Percentiles rank a stretch among this genome's conserved stretches.
Conservation (phyloP, 169 alveolate species). For the Plasmodium coatneyi region DNA sequence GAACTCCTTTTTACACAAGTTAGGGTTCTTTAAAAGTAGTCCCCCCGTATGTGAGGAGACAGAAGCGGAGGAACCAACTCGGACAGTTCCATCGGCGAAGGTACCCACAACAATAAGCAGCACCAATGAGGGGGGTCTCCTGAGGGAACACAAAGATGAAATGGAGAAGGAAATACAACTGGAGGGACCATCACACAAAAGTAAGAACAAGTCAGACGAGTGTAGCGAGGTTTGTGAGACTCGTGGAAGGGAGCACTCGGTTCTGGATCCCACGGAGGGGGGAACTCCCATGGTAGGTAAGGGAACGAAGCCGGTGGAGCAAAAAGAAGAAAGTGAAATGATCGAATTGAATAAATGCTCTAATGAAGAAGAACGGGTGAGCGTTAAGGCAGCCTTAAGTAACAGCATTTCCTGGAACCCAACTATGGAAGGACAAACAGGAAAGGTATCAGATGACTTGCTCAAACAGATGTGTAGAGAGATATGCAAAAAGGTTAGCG, state of each 20-base stretch:
- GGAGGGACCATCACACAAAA: neutral
- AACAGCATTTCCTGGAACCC: neutral
- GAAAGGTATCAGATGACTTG: neutral
- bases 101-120: neutral
- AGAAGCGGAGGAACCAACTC: neutral
- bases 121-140: neutral
- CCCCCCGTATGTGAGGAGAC: neutral
- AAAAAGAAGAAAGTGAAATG: neutral
- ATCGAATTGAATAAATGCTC: neutral
- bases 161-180: neutral
- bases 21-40: slow-evolving; percentile 46
- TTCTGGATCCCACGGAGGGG: neutral
- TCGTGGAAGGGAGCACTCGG: neutral
- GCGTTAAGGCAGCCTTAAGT: neutral
- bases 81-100: neutral
- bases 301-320: neutral
- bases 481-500: slow-evolving; percentile 5
- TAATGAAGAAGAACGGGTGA: neutral
- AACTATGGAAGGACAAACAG: neutral
- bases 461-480: slow-evolving; percentile 7
- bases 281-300: neutral
- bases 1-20: slow-evolving; percentile 49
- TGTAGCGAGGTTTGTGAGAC: neutral
- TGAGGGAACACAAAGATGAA: neutral
- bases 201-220: neutral